Base-by-base conservation (phyloP, 2,329 filamentous ascomycete species). In the Botrytis galanthina region DNA sequence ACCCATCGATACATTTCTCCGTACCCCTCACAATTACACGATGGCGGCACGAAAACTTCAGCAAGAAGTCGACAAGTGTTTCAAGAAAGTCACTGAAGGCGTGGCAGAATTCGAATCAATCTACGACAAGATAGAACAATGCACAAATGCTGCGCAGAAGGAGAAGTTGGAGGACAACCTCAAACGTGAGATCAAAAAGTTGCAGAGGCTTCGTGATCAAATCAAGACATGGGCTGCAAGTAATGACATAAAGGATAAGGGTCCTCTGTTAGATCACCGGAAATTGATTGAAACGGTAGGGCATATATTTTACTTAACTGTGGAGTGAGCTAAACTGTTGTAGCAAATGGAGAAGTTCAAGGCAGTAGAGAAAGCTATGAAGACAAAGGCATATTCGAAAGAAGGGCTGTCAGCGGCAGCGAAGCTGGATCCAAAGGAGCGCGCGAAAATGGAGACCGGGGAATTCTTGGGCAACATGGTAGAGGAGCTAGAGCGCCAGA, bases 341-440 rank as follows among this genome's bases (percentile, higher is more conserved):
- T 84, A 96, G 93, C 92, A 95, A 93, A 99, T 99, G 96, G 96
- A 99, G 85, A 94, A 94, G 80, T 99, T 99, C 89, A 99, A 99
- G 86, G 95, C 95, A n/a, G 96, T 99, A 71, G 96, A 99, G 84
- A 99, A 99, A 87, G 96, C 97, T 81, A 98, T 99, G 96, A 99
- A 99, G 87, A 99, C 96, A 73, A 99, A 99, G 84, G 96, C 96
- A 75, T 99, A 97, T 84, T 98, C 96, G 75, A 98, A 99, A 86
- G 96, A 98, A 84, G 96, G 96, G 62, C 85, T 99, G 77, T 96
- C 93, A 76, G 93, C 95, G 70, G 94, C 94, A 39, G 91, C 94
- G 69, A 97, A 97, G 83, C 88, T 98, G 76, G 96, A 99, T 84
- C 96, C 96, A n/a, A 97, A 95, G 82, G 96, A 98, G 83, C 94